Percentiles rank a stretch among this genome's conserved stretches.
Conservation (phyloP, 257 asterid genomes). For the Solanum bulbocastanum region DNA sequence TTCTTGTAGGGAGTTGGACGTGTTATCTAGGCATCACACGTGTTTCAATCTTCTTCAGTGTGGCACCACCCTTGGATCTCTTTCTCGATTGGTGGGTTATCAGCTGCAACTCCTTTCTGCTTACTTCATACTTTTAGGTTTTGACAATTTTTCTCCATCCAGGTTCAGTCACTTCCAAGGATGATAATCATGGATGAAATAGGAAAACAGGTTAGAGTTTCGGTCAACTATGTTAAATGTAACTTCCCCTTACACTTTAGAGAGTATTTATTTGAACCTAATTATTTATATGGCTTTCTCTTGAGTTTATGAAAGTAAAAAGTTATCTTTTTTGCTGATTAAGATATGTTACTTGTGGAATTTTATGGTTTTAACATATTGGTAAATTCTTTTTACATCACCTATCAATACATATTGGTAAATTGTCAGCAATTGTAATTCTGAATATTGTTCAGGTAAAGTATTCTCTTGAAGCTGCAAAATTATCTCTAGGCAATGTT, state of each 20-base stretch:
- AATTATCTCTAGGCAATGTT: conserved; percentile 52
- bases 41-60: conserved; percentile 84
- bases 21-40: conserved; percentile 80
- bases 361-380: conserved; percentile 5
- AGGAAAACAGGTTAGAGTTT: conserved; percentile 66
- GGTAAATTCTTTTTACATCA: neutral
- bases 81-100: conserved; percentile 70
- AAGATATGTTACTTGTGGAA: neutral
- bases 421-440: neutral
- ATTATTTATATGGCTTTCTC: neutral
- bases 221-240: neutral
- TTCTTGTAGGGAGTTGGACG: conserved; percentile 73
- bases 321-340: neutral
- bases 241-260: neutral
- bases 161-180: conserved; percentile 99
- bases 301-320: neutral
- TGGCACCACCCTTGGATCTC: conserved; percentile 92
- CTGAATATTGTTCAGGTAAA: conserved; percentile 49
- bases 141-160: conserved; percentile 17
- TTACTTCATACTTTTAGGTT: conserved; percentile 1
- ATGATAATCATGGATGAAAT: conserved; percentile 91
- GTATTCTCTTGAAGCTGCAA: conserved; percentile 87
- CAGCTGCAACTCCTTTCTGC: neutral
- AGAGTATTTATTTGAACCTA: neutral
- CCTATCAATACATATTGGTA: conserved; percentile 1